A percentile compares a stretch with the other conserved stretches of the same genome.
Conservation (phyloP, 2,329 filamentous ascomycete species). For the Phaeosphaeria sp. region DNA sequence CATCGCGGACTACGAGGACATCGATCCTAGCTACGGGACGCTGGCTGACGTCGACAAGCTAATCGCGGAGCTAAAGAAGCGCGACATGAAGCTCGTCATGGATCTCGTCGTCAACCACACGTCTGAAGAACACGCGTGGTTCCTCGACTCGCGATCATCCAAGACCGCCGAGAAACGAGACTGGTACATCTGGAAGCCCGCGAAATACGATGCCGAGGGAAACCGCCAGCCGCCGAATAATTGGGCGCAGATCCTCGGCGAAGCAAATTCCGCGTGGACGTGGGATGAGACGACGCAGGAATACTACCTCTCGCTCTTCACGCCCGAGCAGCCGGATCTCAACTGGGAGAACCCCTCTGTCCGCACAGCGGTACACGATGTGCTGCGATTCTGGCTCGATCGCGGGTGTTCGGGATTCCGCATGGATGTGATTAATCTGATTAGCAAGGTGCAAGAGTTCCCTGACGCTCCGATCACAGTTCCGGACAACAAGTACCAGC, state of each 20-base stretch:
- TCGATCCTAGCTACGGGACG: constrained; percentile 49
- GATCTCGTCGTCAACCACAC: constrained; percentile 53
- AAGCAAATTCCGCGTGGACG: constrained; percentile 67
- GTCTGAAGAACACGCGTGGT: constrained; percentile 60
- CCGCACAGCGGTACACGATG: constrained; percentile 72
- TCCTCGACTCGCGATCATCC: constrained; percentile 60
- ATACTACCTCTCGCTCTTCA: constrained; percentile 80
- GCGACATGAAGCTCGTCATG: constrained; percentile 49
- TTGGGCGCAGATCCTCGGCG: constrained; percentile 67
- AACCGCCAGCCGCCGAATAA: constrained; percentile 76
- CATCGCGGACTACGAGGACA: constrained; percentile 50
- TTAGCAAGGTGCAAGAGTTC: constrained; percentile 43
- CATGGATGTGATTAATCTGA: constrained; percentile 50
- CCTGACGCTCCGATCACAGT: constrained; percentile 36
- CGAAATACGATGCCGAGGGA: constrained; percentile 59
- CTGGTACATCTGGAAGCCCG: constrained; percentile 63
- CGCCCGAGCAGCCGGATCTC: constrained; percentile 77
- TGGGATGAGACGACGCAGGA: constrained; percentile 75
- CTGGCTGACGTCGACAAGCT: constrained; percentile 49
- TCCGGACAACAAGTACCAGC: constrained; percentile 50
- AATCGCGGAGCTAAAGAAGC: constrained; percentile 45
- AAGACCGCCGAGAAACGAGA: constrained; percentile 57
- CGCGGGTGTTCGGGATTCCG: constrained; percentile 65
- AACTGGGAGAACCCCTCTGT: constrained; percentile 80
- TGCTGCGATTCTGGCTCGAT: constrained; percentile 81